A percentile compares a stretch with the other conserved stretches of the same genome.
These are phyloP conservation scores for Xylaria sp. DNA, from an alignment of 2,329 filamentous ascomycete species.

Conservation along the genomic window DNA sequence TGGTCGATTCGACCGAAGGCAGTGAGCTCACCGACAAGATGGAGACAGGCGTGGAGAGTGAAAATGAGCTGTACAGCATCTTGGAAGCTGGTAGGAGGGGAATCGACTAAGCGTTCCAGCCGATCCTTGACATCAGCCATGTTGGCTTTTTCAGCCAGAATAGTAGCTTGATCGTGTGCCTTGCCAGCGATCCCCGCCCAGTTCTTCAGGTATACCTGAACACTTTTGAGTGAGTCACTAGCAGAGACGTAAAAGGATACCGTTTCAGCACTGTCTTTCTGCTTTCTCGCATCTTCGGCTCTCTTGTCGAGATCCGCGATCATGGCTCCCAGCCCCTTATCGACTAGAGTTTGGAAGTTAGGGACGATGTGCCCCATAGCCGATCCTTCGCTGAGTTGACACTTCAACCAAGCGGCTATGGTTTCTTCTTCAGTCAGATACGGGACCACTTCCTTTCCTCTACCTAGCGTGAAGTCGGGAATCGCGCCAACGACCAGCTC, in stretches of 20 bases:
- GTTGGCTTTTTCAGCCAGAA: slow-evolving; percentile 18
- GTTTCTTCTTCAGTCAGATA: slow-evolving; percentile 31
- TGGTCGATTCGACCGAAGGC: slow-evolving; percentile 34
- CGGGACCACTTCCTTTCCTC: slow-evolving; percentile 33
- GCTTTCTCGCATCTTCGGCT: slow-evolving; percentile 8
- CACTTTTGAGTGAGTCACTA: slow-evolving; percentile 28
- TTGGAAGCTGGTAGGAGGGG: slow-evolving; percentile 26
- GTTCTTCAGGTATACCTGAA: slow-evolving; percentile 28
- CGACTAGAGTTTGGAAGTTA: slow-evolving; percentile 31
- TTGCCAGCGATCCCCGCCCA: slow-evolving; percentile 29
- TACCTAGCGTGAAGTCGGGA: slow-evolving; percentile 33
- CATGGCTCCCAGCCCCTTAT: slow-evolving; percentile 23
- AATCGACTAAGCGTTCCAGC: slow-evolving; percentile 9
- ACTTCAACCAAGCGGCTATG: slow-evolving; percentile 33
- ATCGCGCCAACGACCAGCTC: slow-evolving; percentile 32
- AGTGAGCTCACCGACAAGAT: slow-evolving; percentile 34
- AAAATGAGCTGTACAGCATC: slow-evolving; percentile 35
- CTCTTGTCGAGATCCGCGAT: slow-evolving; percentile 20
- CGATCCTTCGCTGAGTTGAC: slow-evolving; percentile 19
- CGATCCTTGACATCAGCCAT: slow-evolving; percentile 29
- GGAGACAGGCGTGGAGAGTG: slow-evolving; percentile 27
- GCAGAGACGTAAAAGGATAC: slow-evolving; percentile 28
- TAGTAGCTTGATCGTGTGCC: background rate
- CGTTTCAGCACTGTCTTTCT: slow-evolving; percentile 9
- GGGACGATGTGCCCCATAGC: slow-evolving; percentile 35